Percentiles rank a stretch among this genome's conserved stretches.
phyloP scores from a whole-genome alignment of 331 rosid genomes.

The Saraca asoca region DNA sequence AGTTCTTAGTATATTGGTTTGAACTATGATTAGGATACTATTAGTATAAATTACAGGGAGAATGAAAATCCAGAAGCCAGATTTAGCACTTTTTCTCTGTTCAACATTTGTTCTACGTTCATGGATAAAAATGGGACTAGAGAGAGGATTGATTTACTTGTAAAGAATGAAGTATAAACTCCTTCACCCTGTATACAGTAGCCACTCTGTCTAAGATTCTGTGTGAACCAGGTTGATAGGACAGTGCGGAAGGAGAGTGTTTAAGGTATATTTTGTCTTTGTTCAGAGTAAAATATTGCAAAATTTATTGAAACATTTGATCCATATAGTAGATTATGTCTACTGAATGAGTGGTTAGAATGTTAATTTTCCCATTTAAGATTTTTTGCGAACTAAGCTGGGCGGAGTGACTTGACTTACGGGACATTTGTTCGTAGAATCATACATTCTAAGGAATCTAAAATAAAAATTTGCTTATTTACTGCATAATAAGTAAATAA shows the following conservation, averaged over 20 bases:
- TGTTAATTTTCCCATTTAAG: not conserved
- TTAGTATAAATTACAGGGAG: not conserved
- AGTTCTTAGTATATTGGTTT: not conserved
- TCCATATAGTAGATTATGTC: slow-evolving; percentile 1
- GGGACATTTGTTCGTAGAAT: too few species aligned
- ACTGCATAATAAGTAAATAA: not conserved
- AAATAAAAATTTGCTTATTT: too few species aligned
- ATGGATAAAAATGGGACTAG: too few species aligned
- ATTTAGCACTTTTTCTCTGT: not conserved
- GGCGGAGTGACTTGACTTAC: too few species aligned
- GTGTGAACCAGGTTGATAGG: not conserved
- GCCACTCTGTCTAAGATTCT: not conserved
- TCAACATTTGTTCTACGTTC: not conserved
- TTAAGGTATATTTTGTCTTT: not conserved
- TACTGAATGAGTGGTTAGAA: slow-evolving; percentile 2
- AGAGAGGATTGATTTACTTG: not conserved
- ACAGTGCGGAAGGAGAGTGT: not conserved
- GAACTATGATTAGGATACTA: not conserved
- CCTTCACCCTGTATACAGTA: too few species aligned
- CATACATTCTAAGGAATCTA: too few species aligned
- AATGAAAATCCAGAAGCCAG: not conserved
- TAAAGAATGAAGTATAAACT: too few species aligned
- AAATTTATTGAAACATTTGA: not conserved
- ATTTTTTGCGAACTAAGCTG: too few species aligned
- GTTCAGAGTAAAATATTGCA: not conserved